Conservation (phyloP, 805 yeast species). For the Deakozyma indianensis region DNA sequence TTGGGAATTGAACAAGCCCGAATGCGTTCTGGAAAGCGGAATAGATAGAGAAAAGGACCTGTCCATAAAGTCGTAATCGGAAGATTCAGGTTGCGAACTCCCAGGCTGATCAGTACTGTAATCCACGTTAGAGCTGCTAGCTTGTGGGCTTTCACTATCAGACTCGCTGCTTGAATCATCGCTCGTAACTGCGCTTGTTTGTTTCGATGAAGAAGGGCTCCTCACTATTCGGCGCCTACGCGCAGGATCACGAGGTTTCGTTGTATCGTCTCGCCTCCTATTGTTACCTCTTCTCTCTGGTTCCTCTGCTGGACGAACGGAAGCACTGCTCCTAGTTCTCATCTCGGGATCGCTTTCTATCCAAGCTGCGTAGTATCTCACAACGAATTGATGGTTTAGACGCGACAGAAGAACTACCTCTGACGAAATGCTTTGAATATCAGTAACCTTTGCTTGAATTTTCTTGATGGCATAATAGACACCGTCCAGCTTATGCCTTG, state of each 20-base stretch:
- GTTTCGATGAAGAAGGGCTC: neutral
- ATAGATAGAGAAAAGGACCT: neutral
- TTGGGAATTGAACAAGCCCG: neutral
- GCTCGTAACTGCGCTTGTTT: neutral
- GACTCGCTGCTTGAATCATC: neutral
- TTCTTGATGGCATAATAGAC: conserved; percentile 90
- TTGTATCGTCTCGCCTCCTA: conserved; percentile 15
- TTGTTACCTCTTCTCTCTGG: conserved; percentile 21
- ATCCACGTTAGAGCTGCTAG: neutral
- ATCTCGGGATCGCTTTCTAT: conserved; percentile 50
- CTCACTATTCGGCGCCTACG: conserved; percentile 11
- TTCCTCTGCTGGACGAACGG: conserved; percentile 1
- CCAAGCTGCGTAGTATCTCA: conserved; percentile 96
- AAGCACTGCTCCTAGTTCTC: neutral
- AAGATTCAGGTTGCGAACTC: neutral
- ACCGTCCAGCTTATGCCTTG: conserved; percentile 85
- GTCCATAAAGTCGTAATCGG: neutral
- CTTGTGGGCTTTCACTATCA: neutral
- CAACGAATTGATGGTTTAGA: conserved; percentile 89
- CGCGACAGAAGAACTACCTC: conserved; percentile 90
- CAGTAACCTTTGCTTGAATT: conserved; percentile 67
- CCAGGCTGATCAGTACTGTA: neutral
- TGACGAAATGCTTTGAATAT: conserved; percentile 18
- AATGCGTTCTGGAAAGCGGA: neutral
- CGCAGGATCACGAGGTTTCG: conserved; percentile 17